Base-by-base conservation (phyloP, 2,329 filamentous ascomycete genomes). In the Pseudogymnoascus sp. region DNA sequence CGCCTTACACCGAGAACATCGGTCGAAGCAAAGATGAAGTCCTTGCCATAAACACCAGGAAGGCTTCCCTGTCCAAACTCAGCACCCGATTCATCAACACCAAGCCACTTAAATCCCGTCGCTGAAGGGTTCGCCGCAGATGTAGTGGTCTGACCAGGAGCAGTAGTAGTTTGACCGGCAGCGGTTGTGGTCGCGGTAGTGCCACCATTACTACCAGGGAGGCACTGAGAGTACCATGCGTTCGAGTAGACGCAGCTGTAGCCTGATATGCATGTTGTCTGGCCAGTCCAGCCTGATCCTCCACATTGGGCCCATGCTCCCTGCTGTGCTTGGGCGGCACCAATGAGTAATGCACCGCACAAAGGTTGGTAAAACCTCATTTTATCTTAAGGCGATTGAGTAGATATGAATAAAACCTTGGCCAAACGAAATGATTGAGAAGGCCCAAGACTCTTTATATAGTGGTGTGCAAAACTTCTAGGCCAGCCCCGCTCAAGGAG, bases 21-120 rank as follows among this genome's bases (percentile, higher is more conserved):
- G 57, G 57, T 60, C 57, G 57, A 60, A 60, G 31, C 57, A 60
- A 60, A 88, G 21, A 76, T 85, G 69, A 82, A 88, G 68, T 88
- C 83, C 62, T 78, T 86, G 60, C 78, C 79, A 63, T 82, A 77
- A 1, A 73, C 73, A 9, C 85, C 85, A 1, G 85, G 85, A 33
- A 86, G 75, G 62, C 76, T 79, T 23, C 70, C 75, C 64, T 82
- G 77, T 42, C 85, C 85, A 65, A 88, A 88, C 68, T 89, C 86
- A 44, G 84, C 84, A 11, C 84, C 85, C 19, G 83, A 81, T 70
- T 86, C 71, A 60, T 70, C 71, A 44, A 69, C 70, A 60, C 68
- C 68, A 15, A 63, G 21, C 61, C 62, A 64, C 44, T 42, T 64
- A 21, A 38, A 31, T 44, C 62, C 44, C 26, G 23, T 57, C 19